A percentile compares a stretch with the other conserved stretches of the same genome.
These are phyloP conservation scores for Aspergillus sp. DNA, from an alignment of 2,329 filamentous ascomycete species.

Conservation along the genomic window DNA sequence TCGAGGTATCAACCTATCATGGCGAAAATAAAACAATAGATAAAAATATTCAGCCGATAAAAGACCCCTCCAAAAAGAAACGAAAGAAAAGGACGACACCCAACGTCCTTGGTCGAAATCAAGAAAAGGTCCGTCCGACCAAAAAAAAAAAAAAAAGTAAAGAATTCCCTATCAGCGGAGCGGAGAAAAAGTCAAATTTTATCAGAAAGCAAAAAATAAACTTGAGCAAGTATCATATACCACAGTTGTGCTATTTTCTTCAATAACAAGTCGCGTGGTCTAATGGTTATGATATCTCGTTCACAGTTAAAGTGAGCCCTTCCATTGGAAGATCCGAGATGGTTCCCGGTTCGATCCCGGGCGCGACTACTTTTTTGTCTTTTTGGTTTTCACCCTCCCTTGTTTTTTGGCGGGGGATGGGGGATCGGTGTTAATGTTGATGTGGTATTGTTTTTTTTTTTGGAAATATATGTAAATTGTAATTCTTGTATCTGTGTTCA, in stretches of 20 bases:
- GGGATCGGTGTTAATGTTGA: too few relatives aligned
- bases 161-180: conserved; percentile 1
- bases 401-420: background rate
- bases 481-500: background rate
- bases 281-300: conserved; percentile 20
- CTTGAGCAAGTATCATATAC: background rate
- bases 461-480: conserved; percentile 6
- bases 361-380: conserved; percentile 12
- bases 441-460: conserved; percentile 2
- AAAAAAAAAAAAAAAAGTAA: background rate
- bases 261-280: conserved; percentile 13
- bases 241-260: too few relatives aligned
- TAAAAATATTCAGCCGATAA: background rate
- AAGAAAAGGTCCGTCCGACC: background rate
- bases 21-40: background rate
- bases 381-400: background rate
- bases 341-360: conserved; percentile 19
- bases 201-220: background rate
- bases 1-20: too few relatives aligned
- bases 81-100: background rate
- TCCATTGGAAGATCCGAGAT: conserved; percentile 8
- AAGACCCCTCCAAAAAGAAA: background rate
- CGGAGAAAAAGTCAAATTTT: too few relatives aligned
- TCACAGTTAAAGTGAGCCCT: conserved; percentile 8
- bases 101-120: background rate